Evolutionary conservation across 306 rosid species (phyloP).

Genomic region (Adenanthera pavonina): DNA sequence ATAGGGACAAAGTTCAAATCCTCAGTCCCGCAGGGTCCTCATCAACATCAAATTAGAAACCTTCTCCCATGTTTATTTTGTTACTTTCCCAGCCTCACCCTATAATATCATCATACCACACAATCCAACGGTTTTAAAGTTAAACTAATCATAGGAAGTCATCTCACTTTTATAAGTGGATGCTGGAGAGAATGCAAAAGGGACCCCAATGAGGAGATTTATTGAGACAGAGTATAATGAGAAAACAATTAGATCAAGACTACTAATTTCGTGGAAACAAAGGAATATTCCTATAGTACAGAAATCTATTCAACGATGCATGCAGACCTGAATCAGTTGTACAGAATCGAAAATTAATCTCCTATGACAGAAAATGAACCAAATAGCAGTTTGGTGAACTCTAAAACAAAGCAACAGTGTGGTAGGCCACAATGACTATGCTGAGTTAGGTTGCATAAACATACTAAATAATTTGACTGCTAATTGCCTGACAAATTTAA

Average conservation of each 20-base stretch:
- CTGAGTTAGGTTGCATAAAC: conserved; percentile 3
- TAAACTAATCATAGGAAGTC: neutral
- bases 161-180: conserved; percentile 18
- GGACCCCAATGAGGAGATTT: neutral
- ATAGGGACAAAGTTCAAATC: neutral
- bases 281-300: neutral
- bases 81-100: too few species aligned
- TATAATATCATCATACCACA: neutral
- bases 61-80: too few species aligned
- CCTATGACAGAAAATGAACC: neutral
- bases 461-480: neutral
- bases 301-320: neutral
- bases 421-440: neutral
- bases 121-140: conserved; percentile 20
- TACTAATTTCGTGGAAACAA: neutral
- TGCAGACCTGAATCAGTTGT: neutral
- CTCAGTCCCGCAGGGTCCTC: neutral
- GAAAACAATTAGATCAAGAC: conserved; percentile 19
- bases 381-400: neutral
- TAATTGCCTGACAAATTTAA: neutral
- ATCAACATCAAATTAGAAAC: neutral
- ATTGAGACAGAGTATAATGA: conserved; percentile 14
- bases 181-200: conserved; percentile 1
- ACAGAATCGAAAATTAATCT: neutral
- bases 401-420: neutral